phyloP scores from a whole-genome alignment of 179 eudicot species.

The Gypsophila paniculata region DNA sequence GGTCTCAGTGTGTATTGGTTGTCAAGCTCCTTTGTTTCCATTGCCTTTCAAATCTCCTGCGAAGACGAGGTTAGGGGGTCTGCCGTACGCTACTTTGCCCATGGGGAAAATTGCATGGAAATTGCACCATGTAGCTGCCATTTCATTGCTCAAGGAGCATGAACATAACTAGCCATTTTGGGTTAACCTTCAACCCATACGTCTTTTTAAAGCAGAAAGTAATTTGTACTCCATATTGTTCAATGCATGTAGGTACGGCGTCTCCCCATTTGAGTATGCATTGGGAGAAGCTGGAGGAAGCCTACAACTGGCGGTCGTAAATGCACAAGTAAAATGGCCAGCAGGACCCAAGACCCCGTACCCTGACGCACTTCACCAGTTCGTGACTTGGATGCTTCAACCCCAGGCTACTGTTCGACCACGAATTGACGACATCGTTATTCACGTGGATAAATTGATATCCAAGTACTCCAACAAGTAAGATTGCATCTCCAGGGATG shows the following conservation, averaged over 20 bases:
- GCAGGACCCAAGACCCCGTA: constrained; percentile 76
- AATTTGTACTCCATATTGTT: too few relatives aligned
- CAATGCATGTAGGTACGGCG: constrained; percentile 61
- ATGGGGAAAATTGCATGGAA: too few relatives aligned
- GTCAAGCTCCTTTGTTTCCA: background rate
- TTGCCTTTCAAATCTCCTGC: background rate
- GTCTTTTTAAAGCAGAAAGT: background rate
- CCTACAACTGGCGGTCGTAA: constrained; percentile 85
- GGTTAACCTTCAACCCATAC: background rate
- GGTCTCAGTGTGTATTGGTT: background rate
- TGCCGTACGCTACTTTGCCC: too few relatives aligned
- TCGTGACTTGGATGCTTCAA: constrained; percentile 98
- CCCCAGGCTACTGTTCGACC: constrained; percentile 93
- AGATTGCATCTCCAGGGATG: background rate
- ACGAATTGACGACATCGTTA: constrained; percentile 74
- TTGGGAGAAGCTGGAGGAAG: constrained; percentile 96
- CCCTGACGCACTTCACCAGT: constrained; percentile 89
- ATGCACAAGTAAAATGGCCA: constrained; percentile 94
- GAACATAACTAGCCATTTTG: background rate
- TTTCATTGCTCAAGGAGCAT: too few relatives aligned
- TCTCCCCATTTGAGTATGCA: constrained; percentile 91
- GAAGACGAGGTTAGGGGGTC: too few relatives aligned
- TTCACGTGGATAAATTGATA: constrained; percentile 88
- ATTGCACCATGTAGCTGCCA: too few relatives aligned
- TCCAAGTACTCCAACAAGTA: constrained; percentile 56